These are phyloP conservation scores for Salix exigua DNA, from an alignment of 345 rosid genomes.

Conservation along the genomic window DNA sequence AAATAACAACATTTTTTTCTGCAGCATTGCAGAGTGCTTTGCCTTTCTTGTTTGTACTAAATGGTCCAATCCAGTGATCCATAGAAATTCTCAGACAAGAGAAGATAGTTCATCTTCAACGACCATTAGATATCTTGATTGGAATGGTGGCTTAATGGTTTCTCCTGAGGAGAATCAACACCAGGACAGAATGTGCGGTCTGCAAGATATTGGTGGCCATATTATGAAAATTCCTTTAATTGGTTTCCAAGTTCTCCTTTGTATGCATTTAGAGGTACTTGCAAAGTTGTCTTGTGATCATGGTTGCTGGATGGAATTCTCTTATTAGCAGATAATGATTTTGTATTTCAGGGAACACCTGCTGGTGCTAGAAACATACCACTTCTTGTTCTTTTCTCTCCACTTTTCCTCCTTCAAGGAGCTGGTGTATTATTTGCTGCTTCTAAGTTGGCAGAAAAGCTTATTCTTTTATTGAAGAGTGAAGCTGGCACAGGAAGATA, in stretches of 20 bases:
- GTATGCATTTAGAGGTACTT: constrained; percentile 87
- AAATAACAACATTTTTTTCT: constrained; percentile 22
- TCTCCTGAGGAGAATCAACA: constrained; percentile 55
- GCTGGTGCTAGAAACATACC: constrained; percentile 70
- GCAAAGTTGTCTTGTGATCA: constrained; percentile 5
- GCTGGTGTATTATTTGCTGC: constrained; percentile 78
- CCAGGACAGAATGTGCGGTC: constrained; percentile 62
- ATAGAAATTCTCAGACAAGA: constrained; percentile 47
- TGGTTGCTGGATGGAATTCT: constrained; percentile 18
- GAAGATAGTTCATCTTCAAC: constrained; percentile 63
- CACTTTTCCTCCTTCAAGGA: constrained; percentile 83
- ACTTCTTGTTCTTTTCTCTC: constrained; percentile 74
- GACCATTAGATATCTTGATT: constrained; percentile 68
- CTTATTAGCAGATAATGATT: constrained; percentile 24
- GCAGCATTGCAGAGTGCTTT: constrained; percentile 93
- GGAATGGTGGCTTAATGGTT: constrained; percentile 84
- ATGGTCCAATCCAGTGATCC: constrained; percentile 93
- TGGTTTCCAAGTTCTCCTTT: constrained; percentile 82
- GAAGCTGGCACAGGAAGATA: constrained; percentile 73
- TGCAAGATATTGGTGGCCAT: constrained; percentile 94
- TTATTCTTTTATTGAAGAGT: constrained; percentile 57
- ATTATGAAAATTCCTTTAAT: constrained; percentile 82
- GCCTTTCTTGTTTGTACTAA: constrained; percentile 90
- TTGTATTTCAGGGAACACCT: constrained; percentile 81
- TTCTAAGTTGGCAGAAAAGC: constrained; percentile 70